A percentile compares a stretch with the other conserved stretches of the same genome.
Conservation (phyloP, 2,329 filamentous ascomycete genomes). For the Colletotrichum sp. region DNA sequence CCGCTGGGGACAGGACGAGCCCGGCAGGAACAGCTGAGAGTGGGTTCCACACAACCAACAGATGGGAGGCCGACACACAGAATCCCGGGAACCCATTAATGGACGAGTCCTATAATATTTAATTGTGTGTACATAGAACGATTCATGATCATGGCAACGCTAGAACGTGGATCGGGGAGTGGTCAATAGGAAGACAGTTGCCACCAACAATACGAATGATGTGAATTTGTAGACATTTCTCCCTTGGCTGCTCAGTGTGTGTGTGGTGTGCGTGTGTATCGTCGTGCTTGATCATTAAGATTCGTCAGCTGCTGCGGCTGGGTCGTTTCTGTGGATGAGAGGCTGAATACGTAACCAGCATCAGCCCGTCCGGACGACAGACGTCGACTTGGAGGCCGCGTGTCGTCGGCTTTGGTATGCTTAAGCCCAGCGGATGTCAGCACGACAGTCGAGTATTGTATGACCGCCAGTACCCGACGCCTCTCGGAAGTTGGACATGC, state of each 20-base stretch:
- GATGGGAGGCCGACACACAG: slow-evolving; percentile 14
- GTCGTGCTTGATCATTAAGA: neutral
- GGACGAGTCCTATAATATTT: slow-evolving; percentile 30
- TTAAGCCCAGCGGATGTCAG: neutral
- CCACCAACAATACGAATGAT: slow-evolving; percentile 17
- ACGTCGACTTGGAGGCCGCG: neutral
- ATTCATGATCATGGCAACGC: slow-evolving; percentile 22
- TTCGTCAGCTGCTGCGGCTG: neutral
- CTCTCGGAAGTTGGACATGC: slow-evolving; percentile 26
- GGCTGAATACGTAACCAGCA: neutral
- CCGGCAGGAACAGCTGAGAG: slow-evolving; percentile 14
- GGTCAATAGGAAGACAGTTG: slow-evolving; percentile 19
- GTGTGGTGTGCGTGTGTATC: neutral
- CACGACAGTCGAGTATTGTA: neutral
- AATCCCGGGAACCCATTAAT: slow-evolving; percentile 21
- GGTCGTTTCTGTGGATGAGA: neutral
- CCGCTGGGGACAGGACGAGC: slow-evolving; percentile 15
- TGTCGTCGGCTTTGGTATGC: neutral
- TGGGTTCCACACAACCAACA: slow-evolving; percentile 1
- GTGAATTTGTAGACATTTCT: slow-evolving; percentile 4
- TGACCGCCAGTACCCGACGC: slow-evolving; percentile 25
- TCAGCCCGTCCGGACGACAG: neutral
- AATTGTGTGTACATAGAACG: slow-evolving; percentile 34
- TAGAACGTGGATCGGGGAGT: slow-evolving; percentile 18
- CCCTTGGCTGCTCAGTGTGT: too few species aligned